Base-by-base conservation (phyloP, 345 rosid species). In the Populus tremula region DNA sequence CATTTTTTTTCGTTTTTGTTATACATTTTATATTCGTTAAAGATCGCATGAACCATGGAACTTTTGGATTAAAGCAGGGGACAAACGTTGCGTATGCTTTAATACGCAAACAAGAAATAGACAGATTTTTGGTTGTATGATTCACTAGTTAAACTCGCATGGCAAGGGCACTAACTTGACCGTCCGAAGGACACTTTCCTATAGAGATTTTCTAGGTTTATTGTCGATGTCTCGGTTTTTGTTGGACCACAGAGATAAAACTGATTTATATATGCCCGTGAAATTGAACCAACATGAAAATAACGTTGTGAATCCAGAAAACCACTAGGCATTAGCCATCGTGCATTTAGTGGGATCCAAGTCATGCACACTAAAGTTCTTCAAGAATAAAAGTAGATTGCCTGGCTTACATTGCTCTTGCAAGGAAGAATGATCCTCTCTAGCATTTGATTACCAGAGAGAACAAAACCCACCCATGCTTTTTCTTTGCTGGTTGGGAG, bases 261-360 rank as follows among this genome's bases (percentile, higher is more conserved):
- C 8, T 21, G 59, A 53, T 53, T 18, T 20, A 53, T 10, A 8
- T 0, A 39, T 53, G 59, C 62, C 62, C 3, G 11, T 56, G 3
- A 56, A 54, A 21, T 21, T 54, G n/a, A 20, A 21, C 62, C 2
- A 21, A 1, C 12, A 54, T 54, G 25, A n/a, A 54, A 54, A 54
- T 21, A 21, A n/a, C 25, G 8, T 16, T 11, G 8, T 16, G 20
- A 5, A 50, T 18, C 21, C 7, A 20, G 17, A 53, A 2, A 20
- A 53, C 9, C 56, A n/a, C 56, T 73, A 23, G 38, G 16, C 71
- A 71, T 70, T 43, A 4, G 25, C 25, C 61, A 56, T 39, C 33
- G 36, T 33, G 36, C 36, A 69, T 61, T 31, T 45, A 63, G 75
- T 71, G 71, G 71, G 14, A 47, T 29, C 70, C 80, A 54, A 41